A percentile compares a stretch with the other conserved stretches of the same genome.
phyloP scores from a whole-genome alignment of 2,329 filamentous ascomycete species.

The Anthostomella pinea region DNA sequence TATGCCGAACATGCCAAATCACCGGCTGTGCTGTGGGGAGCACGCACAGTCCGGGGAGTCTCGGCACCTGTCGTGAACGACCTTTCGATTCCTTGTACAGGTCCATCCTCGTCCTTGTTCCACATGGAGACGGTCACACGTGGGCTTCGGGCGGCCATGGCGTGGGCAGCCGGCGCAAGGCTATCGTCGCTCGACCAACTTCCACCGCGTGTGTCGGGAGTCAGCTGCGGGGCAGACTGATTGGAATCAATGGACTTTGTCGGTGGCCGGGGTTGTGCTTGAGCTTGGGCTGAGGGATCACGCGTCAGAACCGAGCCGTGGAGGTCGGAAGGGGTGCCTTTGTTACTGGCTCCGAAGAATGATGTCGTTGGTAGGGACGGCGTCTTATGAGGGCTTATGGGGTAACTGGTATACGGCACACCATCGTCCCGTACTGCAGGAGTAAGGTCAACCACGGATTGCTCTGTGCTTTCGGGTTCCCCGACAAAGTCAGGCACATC shows the following conservation, averaged over 20 bases:
- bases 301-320: constrained; percentile 38
- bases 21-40: constrained; percentile 37
- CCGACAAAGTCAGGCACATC: constrained; percentile 45
- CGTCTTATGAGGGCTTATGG: constrained; percentile 52
- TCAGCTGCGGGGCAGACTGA: constrained; percentile 40
- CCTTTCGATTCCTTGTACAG: constrained; percentile 39
- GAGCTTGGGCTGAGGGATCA: constrained; percentile 40
- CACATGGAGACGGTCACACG: constrained; percentile 56
- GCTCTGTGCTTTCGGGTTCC: constrained; percentile 24
- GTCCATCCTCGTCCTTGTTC: constrained; percentile 40
- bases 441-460: constrained; percentile 5
- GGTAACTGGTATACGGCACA: constrained; percentile 30
- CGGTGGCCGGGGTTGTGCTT: constrained; percentile 35
- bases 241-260: constrained; percentile 30
- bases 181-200: constrained; percentile 51
- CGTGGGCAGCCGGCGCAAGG: constrained; percentile 35
- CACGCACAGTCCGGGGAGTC: constrained; percentile 33
- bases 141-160: constrained; percentile 49
- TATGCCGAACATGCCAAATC: constrained; percentile 31
- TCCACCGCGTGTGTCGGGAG: constrained; percentile 49
- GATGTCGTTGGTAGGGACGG: constrained; percentile 47
- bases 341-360: constrained; percentile 27
- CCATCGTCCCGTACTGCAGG: constrained; percentile 10
- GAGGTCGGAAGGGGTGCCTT: constrained; percentile 4
- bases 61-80: constrained; percentile 32